A percentile compares a stretch with the other conserved stretches of the same genome.
Conservation (phyloP, 495 filamentous ascomycete genomes). For the Chlorociboria aeruginascens region DNA sequence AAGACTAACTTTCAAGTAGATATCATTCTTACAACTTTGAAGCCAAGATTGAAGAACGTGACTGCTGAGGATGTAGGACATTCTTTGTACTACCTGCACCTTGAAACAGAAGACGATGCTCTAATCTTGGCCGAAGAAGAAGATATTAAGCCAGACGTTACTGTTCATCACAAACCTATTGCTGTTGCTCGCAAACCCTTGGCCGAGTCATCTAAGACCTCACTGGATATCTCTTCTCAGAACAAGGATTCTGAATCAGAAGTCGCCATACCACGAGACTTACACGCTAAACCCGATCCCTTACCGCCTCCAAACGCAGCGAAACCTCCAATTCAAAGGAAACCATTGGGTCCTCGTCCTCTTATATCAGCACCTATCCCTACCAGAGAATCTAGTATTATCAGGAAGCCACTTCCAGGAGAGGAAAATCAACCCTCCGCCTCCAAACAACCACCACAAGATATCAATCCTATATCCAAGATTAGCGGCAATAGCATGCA, state of each 20-base stretch:
- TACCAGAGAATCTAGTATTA: too few species aligned
- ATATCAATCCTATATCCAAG: background rate
- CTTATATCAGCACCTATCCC: background rate
- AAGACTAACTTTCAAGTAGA: constrained; percentile 36
- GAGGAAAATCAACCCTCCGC: constrained; percentile 1
- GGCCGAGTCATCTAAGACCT: background rate
- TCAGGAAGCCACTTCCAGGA: constrained; percentile 7
- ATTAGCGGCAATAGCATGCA: background rate
- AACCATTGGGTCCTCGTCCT: constrained; percentile 17
- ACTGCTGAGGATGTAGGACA: constrained; percentile 77
- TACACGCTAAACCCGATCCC: background rate
- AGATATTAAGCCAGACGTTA: background rate
- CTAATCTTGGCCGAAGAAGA: constrained; percentile 35
- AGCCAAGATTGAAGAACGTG: constrained; percentile 76
- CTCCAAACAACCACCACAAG: background rate
- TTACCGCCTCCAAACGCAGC: background rate
- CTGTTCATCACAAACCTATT: background rate
- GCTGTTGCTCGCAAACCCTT: constrained; percentile 4
- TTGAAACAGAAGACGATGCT: constrained; percentile 51
- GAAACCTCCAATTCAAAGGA: background rate
- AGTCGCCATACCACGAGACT: too few species aligned
- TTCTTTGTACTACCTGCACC: constrained; percentile 84
- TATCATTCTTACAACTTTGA: constrained; percentile 85
- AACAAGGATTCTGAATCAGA: background rate
- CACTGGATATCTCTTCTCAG: background rate